Evolutionary conservation across 2,329 filamentous ascomycete genomes (phyloP).

Genomic region (Cytospora mali): DNA sequence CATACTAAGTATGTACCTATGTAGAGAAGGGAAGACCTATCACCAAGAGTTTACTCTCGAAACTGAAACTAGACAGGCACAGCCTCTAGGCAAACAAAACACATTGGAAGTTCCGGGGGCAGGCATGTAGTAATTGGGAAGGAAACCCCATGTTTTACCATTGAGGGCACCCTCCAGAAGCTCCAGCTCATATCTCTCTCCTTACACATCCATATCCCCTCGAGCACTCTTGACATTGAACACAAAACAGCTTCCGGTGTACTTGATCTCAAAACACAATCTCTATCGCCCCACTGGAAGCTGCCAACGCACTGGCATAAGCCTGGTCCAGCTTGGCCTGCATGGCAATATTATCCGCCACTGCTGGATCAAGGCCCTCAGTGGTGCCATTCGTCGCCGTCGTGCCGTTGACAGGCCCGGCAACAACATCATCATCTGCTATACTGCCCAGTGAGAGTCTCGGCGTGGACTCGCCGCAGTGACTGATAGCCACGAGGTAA

Average conservation of each 20-base stretch:
- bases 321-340: conserved; percentile 22
- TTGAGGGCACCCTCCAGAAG: not conserved
- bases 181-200: not conserved
- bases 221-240: not conserved
- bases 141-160: not conserved
- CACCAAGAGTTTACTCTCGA: no score
- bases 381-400: conserved; percentile 12
- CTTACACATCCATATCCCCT: not conserved
- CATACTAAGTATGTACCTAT: no score
- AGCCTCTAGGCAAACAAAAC: not conserved
- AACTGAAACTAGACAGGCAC: not conserved
- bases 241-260: not conserved
- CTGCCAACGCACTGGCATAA: conserved; percentile 12
- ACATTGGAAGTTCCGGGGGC: not conserved
- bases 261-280: conserved; percentile 5
- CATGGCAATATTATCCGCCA: conserved; percentile 14
- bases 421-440: not conserved
- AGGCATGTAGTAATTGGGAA: no score
- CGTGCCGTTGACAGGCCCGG: conserved; percentile 11
- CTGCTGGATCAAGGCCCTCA: not conserved
- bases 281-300: not conserved
- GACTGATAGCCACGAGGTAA: conserved; percentile 17
- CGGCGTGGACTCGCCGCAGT: conserved; percentile 8
- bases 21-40: not conserved
- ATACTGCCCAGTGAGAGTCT: not conserved